Conservation (phyloP, 2,329 filamentous ascomycete species). For the Botrytis sinoallii region DNA sequence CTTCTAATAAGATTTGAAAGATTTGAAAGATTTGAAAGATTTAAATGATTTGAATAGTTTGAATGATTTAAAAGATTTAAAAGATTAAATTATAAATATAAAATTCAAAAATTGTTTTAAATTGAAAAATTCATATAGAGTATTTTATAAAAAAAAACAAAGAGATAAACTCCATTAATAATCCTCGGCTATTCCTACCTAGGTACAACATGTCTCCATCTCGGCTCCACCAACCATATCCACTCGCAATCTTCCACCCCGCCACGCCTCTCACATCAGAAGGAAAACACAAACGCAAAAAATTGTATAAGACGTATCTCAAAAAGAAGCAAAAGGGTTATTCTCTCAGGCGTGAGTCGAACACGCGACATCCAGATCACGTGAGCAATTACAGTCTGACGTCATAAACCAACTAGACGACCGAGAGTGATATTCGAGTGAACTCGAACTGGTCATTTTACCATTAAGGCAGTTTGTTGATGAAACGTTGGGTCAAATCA, state of each 20-base stretch:
- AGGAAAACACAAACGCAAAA: not conserved
- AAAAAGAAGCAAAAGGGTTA: not conserved
- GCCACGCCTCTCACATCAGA: not conserved
- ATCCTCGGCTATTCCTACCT: too few relatives aligned
- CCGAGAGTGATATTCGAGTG: constrained; percentile 7
- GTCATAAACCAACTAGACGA: constrained; percentile 18
- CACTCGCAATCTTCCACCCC: not conserved
- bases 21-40: too few relatives aligned
- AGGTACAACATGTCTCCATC: not conserved
- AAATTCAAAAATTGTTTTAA: too few relatives aligned
- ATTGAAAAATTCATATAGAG: too few relatives aligned
- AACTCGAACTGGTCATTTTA: constrained; percentile 7
- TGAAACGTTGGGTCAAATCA: rapidly evolving
- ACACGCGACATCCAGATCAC: constrained; percentile 14
- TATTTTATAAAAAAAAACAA: too few relatives aligned
- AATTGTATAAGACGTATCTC: too few relatives aligned
- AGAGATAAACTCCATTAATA: too few relatives aligned
- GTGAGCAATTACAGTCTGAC: constrained; percentile 12
- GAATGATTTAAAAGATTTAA: too few relatives aligned
- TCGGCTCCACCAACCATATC: not conserved
- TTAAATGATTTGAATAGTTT: too few relatives aligned
- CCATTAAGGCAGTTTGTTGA: not conserved
- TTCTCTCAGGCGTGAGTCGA: constrained; percentile 14
- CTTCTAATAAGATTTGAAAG: too few relatives aligned
- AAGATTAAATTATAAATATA: too few relatives aligned